Conservation (phyloP, 129 eudicot genomes). For the Logfia minima region DNA sequence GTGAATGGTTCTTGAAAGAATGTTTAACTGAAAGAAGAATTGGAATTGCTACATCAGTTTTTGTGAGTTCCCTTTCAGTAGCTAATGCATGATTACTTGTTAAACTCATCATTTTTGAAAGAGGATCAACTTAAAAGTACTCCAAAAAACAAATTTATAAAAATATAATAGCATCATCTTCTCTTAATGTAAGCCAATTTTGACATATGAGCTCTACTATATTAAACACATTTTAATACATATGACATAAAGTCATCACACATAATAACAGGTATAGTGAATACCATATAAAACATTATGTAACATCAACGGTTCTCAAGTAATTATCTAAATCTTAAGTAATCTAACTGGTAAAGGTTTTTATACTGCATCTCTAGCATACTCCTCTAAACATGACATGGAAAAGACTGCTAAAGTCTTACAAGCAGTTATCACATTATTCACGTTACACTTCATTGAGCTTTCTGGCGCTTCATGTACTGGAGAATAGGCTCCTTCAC, state of each 20-base stretch:
- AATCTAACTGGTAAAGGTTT: neutral
- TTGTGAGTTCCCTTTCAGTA: neutral
- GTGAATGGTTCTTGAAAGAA: too few species aligned
- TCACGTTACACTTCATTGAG: slow-evolving; percentile 32
- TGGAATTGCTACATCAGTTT: too few species aligned
- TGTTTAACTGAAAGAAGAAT: too few species aligned
- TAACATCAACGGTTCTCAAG: neutral
- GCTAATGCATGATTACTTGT: too few species aligned
- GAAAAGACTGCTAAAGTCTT: neutral
- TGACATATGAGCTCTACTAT: neutral
- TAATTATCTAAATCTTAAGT: neutral
- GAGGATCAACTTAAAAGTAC: neutral
- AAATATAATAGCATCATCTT: neutral
- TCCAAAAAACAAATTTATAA: neutral
- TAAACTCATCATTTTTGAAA: neutral
- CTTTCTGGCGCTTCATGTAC: slow-evolving; percentile 69
- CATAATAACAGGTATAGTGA: neutral
- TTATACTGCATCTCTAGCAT: neutral
- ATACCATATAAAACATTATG: neutral
- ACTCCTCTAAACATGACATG: neutral
- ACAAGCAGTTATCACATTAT: neutral
- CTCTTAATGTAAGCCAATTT: neutral
- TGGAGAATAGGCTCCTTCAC: slow-evolving; percentile 90
- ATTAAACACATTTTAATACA: neutral
- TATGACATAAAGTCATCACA: neutral